Evolutionary conservation across 352 stramenopile species (phyloP), one percentile per base, ranked within the genome.

Genomic region (Pythium folliculosum): DNA sequence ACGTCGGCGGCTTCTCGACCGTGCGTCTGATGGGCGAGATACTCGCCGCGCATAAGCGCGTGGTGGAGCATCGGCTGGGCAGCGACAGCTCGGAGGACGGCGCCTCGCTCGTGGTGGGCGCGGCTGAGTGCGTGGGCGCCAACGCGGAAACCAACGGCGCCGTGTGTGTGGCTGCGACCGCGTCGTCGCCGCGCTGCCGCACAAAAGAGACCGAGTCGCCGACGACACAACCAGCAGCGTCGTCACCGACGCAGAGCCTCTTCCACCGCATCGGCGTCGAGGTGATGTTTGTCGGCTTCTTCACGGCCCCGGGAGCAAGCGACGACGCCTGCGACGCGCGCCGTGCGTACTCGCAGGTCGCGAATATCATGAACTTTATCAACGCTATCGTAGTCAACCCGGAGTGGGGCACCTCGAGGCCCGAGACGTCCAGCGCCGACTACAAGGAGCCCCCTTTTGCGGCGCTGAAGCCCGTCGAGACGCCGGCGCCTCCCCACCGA

Each of bases 331-430:
- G 50, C 48, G 32, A 30, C n/a, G 9, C 5, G 9, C 44, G 16
- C 8, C 57, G 53, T 5, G 19, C 32, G 8, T 72, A 67, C 38
- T 65, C 58, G 14, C 65, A 52, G 13, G 59, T 72, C 43, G 17
- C 35, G 0, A 47, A 40, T 23, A 51, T 68, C 22, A 21, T 68
- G 25, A 75, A 75, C 59, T 68, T 75, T 53, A 59, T 71, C 63
- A 75, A 75, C 63, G 69, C 63, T 9, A 37, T 71, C 40, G 48
- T 74, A 17, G 49, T 60, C 50, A 40, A 22, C 5, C 57, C 65
- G 0, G 27, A 25, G 30, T 71, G 65, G 65, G 52, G 64, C n/a
- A 60, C 35, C 7, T 5, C 17, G 5, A 8, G 16, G 5, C 22
- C 16, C 57, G 22, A 25, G 17, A 21, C 14, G 4, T 4, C 7